Evolutionary conservation across 2,329 filamentous ascomycete genomes (phyloP).

Genomic region (Cryphonectria naterciae): DNA sequence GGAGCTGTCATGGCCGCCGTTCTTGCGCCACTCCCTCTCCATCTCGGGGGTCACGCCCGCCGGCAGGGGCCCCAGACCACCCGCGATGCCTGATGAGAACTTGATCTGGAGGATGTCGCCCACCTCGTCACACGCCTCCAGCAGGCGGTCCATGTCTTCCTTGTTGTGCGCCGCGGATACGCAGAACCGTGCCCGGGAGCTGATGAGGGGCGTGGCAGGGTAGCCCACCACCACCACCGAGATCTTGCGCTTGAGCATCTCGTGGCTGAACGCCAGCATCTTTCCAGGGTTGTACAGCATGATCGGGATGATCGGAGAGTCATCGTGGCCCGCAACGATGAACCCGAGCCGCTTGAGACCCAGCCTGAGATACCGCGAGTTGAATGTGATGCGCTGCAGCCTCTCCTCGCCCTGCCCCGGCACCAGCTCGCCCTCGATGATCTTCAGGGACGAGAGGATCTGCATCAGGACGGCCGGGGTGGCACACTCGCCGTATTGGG

Average conservation of each 20-base stretch:
- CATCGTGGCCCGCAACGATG: constrained; percentile 96
- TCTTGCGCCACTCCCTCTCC: constrained; percentile 69
- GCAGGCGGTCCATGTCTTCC: constrained; percentile 89
- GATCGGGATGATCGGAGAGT: constrained; percentile 94
- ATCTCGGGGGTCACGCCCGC: constrained; percentile 73
- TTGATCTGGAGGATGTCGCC: constrained; percentile 92
- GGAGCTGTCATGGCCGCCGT: constrained; percentile 65
- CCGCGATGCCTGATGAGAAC: constrained; percentile 94
- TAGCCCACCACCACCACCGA: constrained; percentile 97
- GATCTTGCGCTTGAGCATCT: constrained; percentile 98
- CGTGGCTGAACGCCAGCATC: constrained; percentile 96
- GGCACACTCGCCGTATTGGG: constrained; percentile 84
- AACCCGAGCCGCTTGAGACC: constrained; percentile 95
- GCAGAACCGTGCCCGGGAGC: constrained; percentile 93
- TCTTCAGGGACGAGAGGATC: constrained; percentile 81
- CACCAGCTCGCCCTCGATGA: constrained; percentile 85
- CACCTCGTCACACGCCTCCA: constrained; percentile 89
- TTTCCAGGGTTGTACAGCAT: constrained; percentile 98
- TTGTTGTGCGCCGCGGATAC: constrained; percentile 97
- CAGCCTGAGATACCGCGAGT: constrained; percentile 96
- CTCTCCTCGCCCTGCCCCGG: constrained; percentile 95
- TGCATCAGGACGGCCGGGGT: constrained; percentile 88
- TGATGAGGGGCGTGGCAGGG: constrained; percentile 92
- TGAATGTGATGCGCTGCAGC: constrained; percentile 94
- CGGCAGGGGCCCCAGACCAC: constrained; percentile 77